Base-by-base conservation (phyloP, 108 stramenopile genomes). In the Skeletonema tropicum region DNA sequence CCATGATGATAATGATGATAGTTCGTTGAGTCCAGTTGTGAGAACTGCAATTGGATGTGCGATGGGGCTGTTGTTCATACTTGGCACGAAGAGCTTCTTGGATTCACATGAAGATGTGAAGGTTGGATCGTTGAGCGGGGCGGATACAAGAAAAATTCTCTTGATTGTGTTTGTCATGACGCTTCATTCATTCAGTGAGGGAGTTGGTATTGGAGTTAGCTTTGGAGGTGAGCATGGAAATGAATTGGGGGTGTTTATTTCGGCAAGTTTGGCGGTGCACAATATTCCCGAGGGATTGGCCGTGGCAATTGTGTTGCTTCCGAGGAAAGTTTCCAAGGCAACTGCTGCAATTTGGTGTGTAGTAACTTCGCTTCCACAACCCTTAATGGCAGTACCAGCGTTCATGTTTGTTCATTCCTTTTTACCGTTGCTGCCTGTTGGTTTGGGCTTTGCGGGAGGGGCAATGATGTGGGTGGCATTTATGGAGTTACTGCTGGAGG, bases 271-370 rank as follows among this genome's bases (percentile, higher is more conserved):
- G 8, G 99, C 99, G 1, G 92, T 98, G 1, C 99, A 99, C 86
- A 99, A 99, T 85, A 88, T 99, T 49, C 99, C 99, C 3, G 99
- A 99, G 82, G 99, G 99, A 30, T 76, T 99, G 64, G 99, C 99
- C 6, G 97, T 98, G 77, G 97, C 97, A 9, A 93, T 99, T 45
- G 96, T 94, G 6, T 81, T 99, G 69, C 64, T 97, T 55, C 97
- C 98, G 33, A 72, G 93, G 26, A 96, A 94, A 60, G 93, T 97
- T 10, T 83, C 89, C 38, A 83, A 88, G 62, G 76, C 95, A 17
- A 93, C 94, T 8, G 97, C 98, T 8, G 93, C 92, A 17, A 83
- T 98, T 42, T 98, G 96, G 97, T 95, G 94, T 38, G 86, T 99
- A 14, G 80, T 97, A 45, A 97, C 99, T 12, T 92, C 90, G 63